phyloP scores from a whole-genome alignment of 768 basidiomycete genomes.

The Xerocomellus amylosporus region DNA sequence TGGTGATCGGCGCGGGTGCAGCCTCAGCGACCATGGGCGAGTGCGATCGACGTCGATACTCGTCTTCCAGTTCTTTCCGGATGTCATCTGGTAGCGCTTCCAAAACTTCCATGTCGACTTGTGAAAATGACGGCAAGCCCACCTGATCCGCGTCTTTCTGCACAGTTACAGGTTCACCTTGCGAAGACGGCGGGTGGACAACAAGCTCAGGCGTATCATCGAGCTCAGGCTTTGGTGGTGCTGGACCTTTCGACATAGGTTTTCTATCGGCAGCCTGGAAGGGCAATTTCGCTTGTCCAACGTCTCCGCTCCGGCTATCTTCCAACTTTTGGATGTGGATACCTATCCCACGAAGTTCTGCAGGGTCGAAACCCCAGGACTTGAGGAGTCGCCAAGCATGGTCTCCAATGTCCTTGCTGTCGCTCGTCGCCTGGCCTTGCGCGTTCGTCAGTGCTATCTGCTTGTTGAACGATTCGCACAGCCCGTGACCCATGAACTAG shows the following conservation, averaged over 20 bases:
- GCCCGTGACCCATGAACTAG: constrained; percentile 90
- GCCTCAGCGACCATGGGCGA: constrained; percentile 40
- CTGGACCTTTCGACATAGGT: neutral
- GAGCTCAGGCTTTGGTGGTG: constrained; percentile 1
- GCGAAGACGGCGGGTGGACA: constrained; percentile 35
- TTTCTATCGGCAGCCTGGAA: constrained; percentile 42
- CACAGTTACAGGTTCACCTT: constrained; percentile 19
- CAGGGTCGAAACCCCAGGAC: constrained; percentile 73
- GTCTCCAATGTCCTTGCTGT: constrained; percentile 66
- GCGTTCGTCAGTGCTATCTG: constrained; percentile 58
- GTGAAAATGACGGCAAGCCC: constrained; percentile 69
- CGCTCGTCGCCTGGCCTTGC: constrained; percentile 69
- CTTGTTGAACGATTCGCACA: constrained; percentile 79
- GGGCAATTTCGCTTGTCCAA: constrained; percentile 59
- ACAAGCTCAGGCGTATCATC: constrained; percentile 18
- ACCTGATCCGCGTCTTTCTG: constrained; percentile 19
- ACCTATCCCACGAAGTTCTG: constrained; percentile 87
- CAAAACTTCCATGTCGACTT: constrained; percentile 69
- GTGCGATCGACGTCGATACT: constrained; percentile 59
- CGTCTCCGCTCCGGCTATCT: constrained; percentile 35
- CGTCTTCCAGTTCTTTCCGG: constrained; percentile 62
- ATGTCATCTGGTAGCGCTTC: constrained; percentile 69
- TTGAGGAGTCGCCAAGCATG: constrained; percentile 75
- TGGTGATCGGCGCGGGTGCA: neutral
- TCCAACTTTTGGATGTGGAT: constrained; percentile 92